These are phyloP conservation scores for Gonium pectorale DNA, from an alignment of 139 green algal genomes.

Conservation along the genomic window DNA sequence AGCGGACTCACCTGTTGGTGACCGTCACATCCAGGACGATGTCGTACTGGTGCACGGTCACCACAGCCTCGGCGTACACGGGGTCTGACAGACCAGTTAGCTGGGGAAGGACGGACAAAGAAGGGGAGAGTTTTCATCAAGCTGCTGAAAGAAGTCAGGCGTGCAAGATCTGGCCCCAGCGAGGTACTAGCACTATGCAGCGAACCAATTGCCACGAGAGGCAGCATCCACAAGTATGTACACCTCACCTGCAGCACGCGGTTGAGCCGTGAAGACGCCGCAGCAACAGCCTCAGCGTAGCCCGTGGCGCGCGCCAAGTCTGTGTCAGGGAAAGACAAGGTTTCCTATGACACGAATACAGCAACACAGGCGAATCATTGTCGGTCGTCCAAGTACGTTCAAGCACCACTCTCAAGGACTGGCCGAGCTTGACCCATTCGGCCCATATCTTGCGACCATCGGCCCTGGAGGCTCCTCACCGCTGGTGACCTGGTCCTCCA, in stretches of 20 bases:
- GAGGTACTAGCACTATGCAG: too few species aligned
- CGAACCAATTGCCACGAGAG: not conserved
- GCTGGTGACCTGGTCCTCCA: slow-evolving; percentile 88
- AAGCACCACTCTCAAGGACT: too few species aligned
- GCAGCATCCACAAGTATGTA: not conserved
- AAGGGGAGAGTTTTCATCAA: too few species aligned
- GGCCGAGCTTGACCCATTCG: too few species aligned
- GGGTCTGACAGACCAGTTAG: slow-evolving; percentile 96
- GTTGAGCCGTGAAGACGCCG: slow-evolving; percentile 76
- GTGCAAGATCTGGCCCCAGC: too few species aligned
- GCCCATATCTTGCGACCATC: too few species aligned
- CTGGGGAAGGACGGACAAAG: slow-evolving; percentile 63
- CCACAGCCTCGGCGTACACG: slow-evolving; percentile 97
- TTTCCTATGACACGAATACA: not conserved
- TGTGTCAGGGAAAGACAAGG: slow-evolving; percentile 2
- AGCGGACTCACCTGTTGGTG: slow-evolving; percentile 81
- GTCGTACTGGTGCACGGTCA: slow-evolving; percentile 98
- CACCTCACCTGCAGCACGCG: slow-evolving; percentile 80
- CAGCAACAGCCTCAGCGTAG: slow-evolving; percentile 60
- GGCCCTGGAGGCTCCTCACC: too few species aligned
- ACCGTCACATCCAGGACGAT: slow-evolving; percentile 98
- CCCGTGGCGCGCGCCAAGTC: slow-evolving; percentile 90
- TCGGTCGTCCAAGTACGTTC: too few species aligned
- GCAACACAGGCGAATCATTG: too few species aligned
- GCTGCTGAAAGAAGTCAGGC: too few species aligned